Evolutionary conservation across 768 basidiomycete genomes (phyloP).

Genomic region (Termitomyces eurrhizus): DNA sequence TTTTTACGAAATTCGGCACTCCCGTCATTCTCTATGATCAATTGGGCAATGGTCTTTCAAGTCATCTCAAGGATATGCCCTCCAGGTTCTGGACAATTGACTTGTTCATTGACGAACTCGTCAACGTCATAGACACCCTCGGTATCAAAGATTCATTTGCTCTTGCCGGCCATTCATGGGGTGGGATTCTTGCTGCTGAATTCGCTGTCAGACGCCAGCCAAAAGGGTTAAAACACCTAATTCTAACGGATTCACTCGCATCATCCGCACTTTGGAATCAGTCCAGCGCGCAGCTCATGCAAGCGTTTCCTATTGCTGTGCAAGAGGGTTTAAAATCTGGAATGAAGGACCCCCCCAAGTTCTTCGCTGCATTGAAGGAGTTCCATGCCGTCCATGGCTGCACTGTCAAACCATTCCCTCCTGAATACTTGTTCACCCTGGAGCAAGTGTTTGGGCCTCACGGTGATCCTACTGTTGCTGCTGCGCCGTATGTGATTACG

Average conservation of each 20-base stretch:
- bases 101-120: slow-evolving; percentile 52
- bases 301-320: slow-evolving; percentile 1
- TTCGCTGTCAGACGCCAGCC: slow-evolving; percentile 37
- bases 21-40: slow-evolving; percentile 57
- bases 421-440: slow-evolving; percentile 13
- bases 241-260: slow-evolving; percentile 30
- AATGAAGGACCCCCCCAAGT: slow-evolving; percentile 15
- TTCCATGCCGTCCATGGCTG: slow-evolving; percentile 25
- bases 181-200: slow-evolving; percentile 45
- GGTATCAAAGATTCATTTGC: slow-evolving; percentile 37
- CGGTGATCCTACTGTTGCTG: slow-evolving; percentile 23
- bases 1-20: slow-evolving; percentile 27
- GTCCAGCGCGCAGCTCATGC: slow-evolving; percentile 8
- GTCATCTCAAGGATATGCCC: slow-evolving; percentile 41
- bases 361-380: slow-evolving; percentile 15
- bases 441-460: slow-evolving; percentile 18
- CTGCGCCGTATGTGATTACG: slow-evolving; percentile 19
- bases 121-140: slow-evolving; percentile 41
- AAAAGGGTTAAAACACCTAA: slow-evolving; percentile 29
- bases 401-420: slow-evolving; percentile 17
- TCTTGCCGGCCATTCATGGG: slow-evolving; percentile 53
- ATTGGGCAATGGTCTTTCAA: slow-evolving; percentile 48
- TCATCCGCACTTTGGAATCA: slow-evolving; percentile 22
- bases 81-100: slow-evolving; percentile 46
- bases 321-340: slow-evolving; percentile 13